Conservation (phyloP, 495 filamentous ascomycete genomes). For the Hapsidospora chrysogenum region DNA sequence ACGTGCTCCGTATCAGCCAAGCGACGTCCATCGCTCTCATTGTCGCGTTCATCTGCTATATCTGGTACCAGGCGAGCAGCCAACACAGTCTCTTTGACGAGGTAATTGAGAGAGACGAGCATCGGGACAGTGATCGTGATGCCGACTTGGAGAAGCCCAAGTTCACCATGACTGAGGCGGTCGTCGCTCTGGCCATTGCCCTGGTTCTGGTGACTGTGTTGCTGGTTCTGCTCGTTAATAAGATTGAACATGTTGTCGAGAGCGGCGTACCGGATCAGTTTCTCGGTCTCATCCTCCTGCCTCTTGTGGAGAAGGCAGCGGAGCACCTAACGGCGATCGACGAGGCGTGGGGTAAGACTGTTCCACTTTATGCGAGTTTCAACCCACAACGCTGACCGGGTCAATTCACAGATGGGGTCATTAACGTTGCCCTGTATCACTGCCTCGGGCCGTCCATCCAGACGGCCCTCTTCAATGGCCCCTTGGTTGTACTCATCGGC, state of each 20-base stretch:
- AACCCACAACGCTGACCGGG: background rate
- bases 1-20: conserved; percentile 7
- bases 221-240: conserved; percentile 12
- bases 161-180: conserved; percentile 23
- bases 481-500: conserved; percentile 52
- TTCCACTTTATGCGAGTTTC: no score
- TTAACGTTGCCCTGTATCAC: conserved; percentile 65
- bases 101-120: conserved; percentile 9
- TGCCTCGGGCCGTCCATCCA: conserved; percentile 59
- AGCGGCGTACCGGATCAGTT: conserved; percentile 44
- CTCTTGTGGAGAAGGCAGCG: conserved; percentile 60
- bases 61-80: conserved; percentile 6
- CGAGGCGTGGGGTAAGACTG: conserved; percentile 50
- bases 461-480: conserved; percentile 59
- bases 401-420: conserved; percentile 8
- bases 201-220: conserved; percentile 9
- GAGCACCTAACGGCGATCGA: conserved; percentile 68
- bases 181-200: conserved; percentile 17
- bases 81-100: conserved; percentile 9
- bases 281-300: conserved; percentile 47
- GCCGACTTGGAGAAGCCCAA: conserved; percentile 8
- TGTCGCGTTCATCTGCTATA: conserved; percentile 7
- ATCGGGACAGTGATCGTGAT: conserved; percentile 7
- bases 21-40: conserved; percentile 7
- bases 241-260: conserved; percentile 25